These are phyloP conservation scores for Iris pallida DNA, from an alignment of 116 monocot genomes.

Conservation along the genomic window DNA sequence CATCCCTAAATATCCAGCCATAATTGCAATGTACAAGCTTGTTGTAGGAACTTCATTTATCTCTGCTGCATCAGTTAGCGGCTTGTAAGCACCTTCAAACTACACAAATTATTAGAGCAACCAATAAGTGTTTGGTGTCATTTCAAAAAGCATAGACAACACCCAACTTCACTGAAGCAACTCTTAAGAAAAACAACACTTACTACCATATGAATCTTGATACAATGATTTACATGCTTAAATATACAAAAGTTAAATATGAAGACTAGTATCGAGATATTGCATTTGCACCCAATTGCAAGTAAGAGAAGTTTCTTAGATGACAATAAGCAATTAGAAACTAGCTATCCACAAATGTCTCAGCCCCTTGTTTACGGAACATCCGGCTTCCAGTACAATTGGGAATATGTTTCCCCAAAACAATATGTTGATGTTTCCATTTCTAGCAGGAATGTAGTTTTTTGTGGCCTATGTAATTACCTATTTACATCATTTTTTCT, in stretches of 20 bases:
- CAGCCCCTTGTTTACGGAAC: too few species aligned
- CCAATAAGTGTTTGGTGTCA: background rate
- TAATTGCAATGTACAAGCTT: slow-evolving; percentile 79
- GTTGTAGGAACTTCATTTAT: slow-evolving; percentile 42
- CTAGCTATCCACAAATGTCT: too few species aligned
- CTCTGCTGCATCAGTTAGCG: slow-evolving; percentile 45
- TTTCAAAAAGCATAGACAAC: background rate
- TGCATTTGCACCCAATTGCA: background rate
- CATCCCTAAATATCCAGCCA: slow-evolving; percentile 84
- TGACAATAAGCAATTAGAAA: background rate
- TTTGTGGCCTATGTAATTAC: too few species aligned
- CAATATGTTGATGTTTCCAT: too few species aligned
- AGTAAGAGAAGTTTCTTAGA: background rate
- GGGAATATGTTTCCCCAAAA: too few species aligned
- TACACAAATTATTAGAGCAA: slow-evolving; percentile 22
- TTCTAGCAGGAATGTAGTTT: too few species aligned
- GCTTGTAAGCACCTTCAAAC: slow-evolving; percentile 77
- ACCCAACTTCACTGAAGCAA: background rate
- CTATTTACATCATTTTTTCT: background rate
- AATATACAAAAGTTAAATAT: background rate
- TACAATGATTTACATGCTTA: too few species aligned
- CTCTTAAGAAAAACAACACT: background rate
- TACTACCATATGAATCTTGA: background rate
- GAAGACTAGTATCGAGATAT: background rate
- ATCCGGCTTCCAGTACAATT: too few species aligned